Percentiles rank a stretch among this genome's conserved stretches.
Conservation (phyloP, 2,329 filamentous ascomycete genomes). For the Conoideocrella luteorostrata region DNA sequence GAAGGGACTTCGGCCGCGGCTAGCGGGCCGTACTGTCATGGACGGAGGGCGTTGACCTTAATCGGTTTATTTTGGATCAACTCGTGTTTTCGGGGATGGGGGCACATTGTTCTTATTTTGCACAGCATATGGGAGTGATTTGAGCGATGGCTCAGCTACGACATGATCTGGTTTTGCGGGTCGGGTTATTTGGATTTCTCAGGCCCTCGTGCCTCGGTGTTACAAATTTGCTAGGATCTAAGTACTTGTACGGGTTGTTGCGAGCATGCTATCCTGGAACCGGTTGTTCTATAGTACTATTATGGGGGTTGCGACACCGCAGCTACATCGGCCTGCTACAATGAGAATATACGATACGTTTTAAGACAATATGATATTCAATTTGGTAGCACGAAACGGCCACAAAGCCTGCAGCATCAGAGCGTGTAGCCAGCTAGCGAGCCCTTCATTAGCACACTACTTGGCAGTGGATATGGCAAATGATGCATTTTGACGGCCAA, state of each 20-base stretch:
- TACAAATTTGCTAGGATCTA: constrained; percentile 22
- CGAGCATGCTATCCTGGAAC: constrained; percentile 26
- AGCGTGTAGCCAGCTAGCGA: neutral
- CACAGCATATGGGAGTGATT: constrained; percentile 25
- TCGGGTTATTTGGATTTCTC: constrained; percentile 24
- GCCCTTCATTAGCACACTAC: too few relatives aligned
- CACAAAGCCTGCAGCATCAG: neutral
- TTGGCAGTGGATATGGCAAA: too few relatives aligned
- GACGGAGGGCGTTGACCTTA: constrained; percentile 1
- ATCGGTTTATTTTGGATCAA: constrained; percentile 13
- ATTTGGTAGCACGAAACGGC: too few relatives aligned
- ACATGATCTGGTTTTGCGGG: constrained; percentile 27
- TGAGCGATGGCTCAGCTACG: constrained; percentile 17
- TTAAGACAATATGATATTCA: too few relatives aligned
- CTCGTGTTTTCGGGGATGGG: constrained; percentile 15
- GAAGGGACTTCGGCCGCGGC: neutral
- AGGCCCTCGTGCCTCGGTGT: constrained; percentile 30
- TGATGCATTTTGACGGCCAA: too few relatives aligned
- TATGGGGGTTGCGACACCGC: constrained; percentile 23
- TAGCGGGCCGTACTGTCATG: constrained; percentile 10
- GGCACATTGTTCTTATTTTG: constrained; percentile 10
- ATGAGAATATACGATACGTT: constrained; percentile 34
- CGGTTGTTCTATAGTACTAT: constrained; percentile 18
- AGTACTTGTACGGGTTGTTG: constrained; percentile 19
- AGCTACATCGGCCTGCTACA: constrained; percentile 22